Evolutionary conservation across 352 stramenopile species (phyloP).

Genomic region (Phytophthora capsici): DNA sequence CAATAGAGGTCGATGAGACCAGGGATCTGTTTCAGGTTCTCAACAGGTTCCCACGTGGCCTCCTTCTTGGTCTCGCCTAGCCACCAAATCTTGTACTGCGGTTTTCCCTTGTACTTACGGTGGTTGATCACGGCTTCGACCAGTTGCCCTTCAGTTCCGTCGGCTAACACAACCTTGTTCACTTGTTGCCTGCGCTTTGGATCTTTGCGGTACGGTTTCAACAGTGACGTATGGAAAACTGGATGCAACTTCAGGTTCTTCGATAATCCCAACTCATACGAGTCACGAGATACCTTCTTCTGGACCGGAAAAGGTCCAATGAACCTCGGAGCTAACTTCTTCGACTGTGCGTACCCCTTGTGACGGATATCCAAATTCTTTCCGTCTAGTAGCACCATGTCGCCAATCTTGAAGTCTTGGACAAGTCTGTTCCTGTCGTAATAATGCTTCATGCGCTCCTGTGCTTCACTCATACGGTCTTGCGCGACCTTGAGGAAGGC

Average conservation of each 20-base stretch:
- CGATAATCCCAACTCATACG: too few relatives aligned
- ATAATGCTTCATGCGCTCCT: slow-evolving; percentile 10
- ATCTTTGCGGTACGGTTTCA: slow-evolving; percentile 11
- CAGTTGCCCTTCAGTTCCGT: slow-evolving; percentile 12
- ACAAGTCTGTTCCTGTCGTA: slow-evolving; percentile 15
- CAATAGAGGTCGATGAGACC: slow-evolving; percentile 12
- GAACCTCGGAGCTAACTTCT: too few relatives aligned
- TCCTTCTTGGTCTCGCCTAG: slow-evolving; percentile 14
- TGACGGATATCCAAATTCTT: too few relatives aligned
- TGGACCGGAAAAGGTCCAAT: too few relatives aligned
- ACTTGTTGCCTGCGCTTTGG: neutral
- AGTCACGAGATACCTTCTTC: too few relatives aligned
- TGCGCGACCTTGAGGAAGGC: too few relatives aligned
- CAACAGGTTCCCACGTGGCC: slow-evolving; percentile 12
- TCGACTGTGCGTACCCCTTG: too few relatives aligned
- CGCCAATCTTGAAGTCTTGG: neutral
- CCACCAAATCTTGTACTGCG: slow-evolving; percentile 26
- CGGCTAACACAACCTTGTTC: slow-evolving; percentile 2
- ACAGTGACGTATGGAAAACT: slow-evolving; percentile 15
- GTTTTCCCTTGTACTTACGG: slow-evolving; percentile 10
- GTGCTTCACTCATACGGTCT: too few relatives aligned
- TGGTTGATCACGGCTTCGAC: slow-evolving; percentile 17
- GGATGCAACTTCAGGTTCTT: slow-evolving; percentile 5
- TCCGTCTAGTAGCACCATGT: slow-evolving; percentile 5
- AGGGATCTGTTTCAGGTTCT: too few relatives aligned